Evolutionary conservation across 805 yeast genomes (phyloP), one percentile per base, ranked within the genome.

Genomic region (Martiniozyma abietophila): DNA sequence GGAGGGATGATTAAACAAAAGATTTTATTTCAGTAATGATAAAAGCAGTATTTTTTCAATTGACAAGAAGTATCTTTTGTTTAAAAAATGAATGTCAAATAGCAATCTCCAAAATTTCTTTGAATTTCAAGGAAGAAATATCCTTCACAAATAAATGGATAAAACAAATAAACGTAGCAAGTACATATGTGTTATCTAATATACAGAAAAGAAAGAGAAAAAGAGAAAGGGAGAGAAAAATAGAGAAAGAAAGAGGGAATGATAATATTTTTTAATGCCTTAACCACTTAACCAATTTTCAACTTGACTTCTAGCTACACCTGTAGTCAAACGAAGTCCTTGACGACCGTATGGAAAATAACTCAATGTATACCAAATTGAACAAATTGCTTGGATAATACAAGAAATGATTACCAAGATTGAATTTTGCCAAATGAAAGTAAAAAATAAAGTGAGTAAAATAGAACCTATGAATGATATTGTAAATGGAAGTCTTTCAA

Each of bases 341-440:
- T 78, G 76, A 4, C 84, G 76, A 7, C 96, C 96, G 58, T 84
- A 76, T 10, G 97, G 97, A 66, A 89, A 86, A 56, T 88, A 88
- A 44, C 94, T 80, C 16, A 88, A 67, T 0, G 85, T 76, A 53
- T 88, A 88, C 64, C 83, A 84, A 6, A 83, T 47, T 10, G 88
- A 82, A 4, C 95, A 85, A 30, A 88, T 54, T 11, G 83, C 57
- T 53, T 88, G 95, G 4, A 80, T 50, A 1, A 77, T 53, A 35
- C 85, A 76, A 14, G 84, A 74, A 8, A 83, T 48, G 2, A 88
- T 59, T 0, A 95, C 82, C 29, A 84, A 58, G 2, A 89, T 43
- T 1, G 86, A 71, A 35, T 77, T 70, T 44, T 73, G 76, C 47
- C 72, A 52, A 18, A 76, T 61, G 5, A 83, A 66, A 18, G 89